A percentile compares a stretch with the other conserved stretches of the same genome.
Evolutionary conservation across 2,329 filamentous ascomycete species (phyloP).

Genomic region (Exophiala lecanii-corni): DNA sequence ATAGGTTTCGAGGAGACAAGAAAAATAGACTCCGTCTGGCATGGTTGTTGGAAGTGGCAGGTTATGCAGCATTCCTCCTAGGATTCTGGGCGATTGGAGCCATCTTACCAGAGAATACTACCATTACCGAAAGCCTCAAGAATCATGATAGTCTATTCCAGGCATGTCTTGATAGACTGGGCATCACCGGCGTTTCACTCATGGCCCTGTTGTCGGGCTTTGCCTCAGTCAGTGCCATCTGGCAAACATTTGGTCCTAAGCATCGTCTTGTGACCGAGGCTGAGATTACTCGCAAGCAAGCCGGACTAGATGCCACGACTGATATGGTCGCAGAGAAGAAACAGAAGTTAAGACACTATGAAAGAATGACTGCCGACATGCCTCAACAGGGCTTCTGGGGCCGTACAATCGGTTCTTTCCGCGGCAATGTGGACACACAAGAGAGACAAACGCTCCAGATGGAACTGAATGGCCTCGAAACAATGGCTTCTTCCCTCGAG

Average conservation of each 20-base stretch:
- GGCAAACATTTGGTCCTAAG: constrained; percentile 72
- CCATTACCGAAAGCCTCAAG: constrained; percentile 34
- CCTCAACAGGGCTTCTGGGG: constrained; percentile 58
- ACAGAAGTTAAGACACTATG: constrained; percentile 60
- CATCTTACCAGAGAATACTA: constrained; percentile 49
- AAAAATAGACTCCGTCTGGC: constrained; percentile 56
- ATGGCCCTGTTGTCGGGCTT: constrained; percentile 89
- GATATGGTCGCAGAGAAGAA: constrained; percentile 75
- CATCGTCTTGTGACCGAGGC: constrained; percentile 64
- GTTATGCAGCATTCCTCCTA: constrained; percentile 65
- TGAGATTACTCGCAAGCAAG: constrained; percentile 71
- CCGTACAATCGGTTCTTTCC: constrained; percentile 65
- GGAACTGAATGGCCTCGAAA: constrained; percentile 73
- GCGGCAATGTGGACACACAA: constrained; percentile 48
- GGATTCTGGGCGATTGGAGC: constrained; percentile 72
- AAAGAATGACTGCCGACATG: constrained; percentile 56
- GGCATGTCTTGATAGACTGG: constrained; percentile 61
- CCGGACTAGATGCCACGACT: constrained; percentile 70
- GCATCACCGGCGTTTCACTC: constrained; percentile 76
- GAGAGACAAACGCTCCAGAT: constrained; percentile 57
- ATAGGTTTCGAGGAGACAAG: constrained; percentile 56
- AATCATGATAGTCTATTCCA: constrained; percentile 46
- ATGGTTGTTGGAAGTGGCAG: constrained; percentile 59
- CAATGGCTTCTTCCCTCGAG: constrained; percentile 69
- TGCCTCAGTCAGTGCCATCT: constrained; percentile 79